Evolutionary conservation across 2,329 filamentous ascomycete species (phyloP).

Genomic region (Ophiostoma fasciatum): DNA sequence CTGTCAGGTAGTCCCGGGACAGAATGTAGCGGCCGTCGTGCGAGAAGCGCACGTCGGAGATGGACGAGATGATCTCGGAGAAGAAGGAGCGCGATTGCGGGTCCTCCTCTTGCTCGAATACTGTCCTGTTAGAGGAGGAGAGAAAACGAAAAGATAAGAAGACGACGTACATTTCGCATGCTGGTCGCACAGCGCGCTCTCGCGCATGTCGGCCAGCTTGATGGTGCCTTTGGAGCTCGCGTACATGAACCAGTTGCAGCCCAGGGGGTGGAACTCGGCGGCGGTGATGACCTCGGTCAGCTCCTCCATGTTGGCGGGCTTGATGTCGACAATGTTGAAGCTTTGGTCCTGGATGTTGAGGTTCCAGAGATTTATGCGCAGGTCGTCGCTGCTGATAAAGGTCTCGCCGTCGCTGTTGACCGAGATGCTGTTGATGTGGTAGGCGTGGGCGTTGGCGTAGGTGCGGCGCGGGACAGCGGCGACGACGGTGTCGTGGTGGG

Average conservation of each 20-base stretch:
- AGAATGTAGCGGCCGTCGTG: constrained; percentile 93
- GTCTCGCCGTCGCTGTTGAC: constrained; percentile 99
- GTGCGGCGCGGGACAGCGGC: constrained; percentile 90
- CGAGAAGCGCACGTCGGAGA: constrained; percentile 96
- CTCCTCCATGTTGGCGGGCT: constrained; percentile 99
- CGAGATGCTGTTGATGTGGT: constrained; percentile 99
- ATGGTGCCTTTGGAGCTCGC: constrained; percentile 98
- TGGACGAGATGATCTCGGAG: constrained; percentile 98
- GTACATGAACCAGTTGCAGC: constrained; percentile 99
- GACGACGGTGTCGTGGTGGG: constrained; percentile 95
- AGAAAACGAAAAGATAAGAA: not conserved
- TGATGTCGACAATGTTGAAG: constrained; percentile 99
- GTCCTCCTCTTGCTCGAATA: constrained; percentile 98
- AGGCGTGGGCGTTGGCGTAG: constrained; percentile 96
- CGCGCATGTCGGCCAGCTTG: constrained; percentile 95
- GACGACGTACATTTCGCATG: constrained; percentile 72
- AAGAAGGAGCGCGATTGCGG: constrained; percentile 96
- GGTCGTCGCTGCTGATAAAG: constrained; percentile 95
- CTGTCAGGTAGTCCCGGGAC: constrained; percentile 92
- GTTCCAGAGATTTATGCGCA: constrained; percentile 98
- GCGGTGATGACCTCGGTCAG: constrained; percentile 97
- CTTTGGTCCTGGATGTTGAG: constrained; percentile 98
- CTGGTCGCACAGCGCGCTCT: constrained; percentile 89
- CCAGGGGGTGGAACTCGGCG: constrained; percentile 89
- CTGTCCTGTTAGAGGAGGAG: constrained; percentile 30